Percentiles rank a stretch among this genome's conserved stretches.
phyloP scores from a whole-genome alignment of 148 eudicot genomes.

The Linanthus parryae region DNA sequence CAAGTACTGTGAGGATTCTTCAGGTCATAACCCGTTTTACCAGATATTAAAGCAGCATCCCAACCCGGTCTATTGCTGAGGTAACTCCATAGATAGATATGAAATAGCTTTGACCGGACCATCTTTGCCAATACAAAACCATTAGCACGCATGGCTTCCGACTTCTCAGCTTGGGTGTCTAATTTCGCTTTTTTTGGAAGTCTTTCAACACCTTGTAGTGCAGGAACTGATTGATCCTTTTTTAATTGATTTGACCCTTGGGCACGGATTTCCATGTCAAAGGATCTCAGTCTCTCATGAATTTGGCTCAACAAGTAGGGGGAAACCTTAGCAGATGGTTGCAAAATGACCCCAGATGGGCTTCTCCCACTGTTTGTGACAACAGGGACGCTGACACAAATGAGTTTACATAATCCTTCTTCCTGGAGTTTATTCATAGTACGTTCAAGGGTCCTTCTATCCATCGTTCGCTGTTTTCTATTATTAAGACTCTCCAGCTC shows the following conservation, averaged over 20 bases:
- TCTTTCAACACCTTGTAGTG: constrained; percentile 60
- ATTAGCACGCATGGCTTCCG: constrained; percentile 76
- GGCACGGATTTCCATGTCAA: constrained; percentile 61
- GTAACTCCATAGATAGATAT: constrained; percentile 66
- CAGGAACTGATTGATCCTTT: constrained; percentile 52
- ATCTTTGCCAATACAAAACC: constrained; percentile 90
- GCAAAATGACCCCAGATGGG: constrained; percentile 61
- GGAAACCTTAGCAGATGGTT: constrained; percentile 54
- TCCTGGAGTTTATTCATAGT: constrained; percentile 60
- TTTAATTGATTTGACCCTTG: constrained; percentile 40
- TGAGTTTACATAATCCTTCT: constrained; percentile 72
- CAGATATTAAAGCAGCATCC: constrained; percentile 34
- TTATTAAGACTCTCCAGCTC: constrained; percentile 76
- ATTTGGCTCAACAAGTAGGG: constrained; percentile 61
- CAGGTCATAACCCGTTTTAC: constrained; percentile 35
- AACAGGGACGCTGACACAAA: constrained; percentile 54
- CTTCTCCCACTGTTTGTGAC: constrained; percentile 66
- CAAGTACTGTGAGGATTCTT: constrained; percentile 81
- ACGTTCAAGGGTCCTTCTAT: constrained; percentile 73
- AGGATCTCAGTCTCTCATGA: constrained; percentile 68
- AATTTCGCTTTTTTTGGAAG: constrained; percentile 29
- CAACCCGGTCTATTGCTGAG: constrained; percentile 40
- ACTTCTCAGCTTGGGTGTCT: constrained; percentile 38
- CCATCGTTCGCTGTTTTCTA: constrained; percentile 59
- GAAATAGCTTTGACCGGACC: constrained; percentile 81